A percentile compares a stretch with the other conserved stretches of the same genome.
Conservation (phyloP, 2,329 filamentous ascomycete genomes). For the Penicillium occitanis region DNA sequence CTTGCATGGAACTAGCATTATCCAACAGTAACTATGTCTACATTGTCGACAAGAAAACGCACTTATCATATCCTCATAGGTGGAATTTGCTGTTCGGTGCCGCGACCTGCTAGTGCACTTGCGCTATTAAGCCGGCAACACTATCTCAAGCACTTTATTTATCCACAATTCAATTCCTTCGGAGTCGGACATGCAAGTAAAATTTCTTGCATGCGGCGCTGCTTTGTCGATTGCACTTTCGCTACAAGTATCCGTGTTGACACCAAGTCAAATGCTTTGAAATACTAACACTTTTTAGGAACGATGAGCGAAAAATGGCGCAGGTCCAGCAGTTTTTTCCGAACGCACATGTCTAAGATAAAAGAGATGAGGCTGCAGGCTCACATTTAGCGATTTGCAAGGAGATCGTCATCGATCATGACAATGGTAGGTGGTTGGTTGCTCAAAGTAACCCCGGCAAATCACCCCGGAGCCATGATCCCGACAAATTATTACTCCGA, state of each 20-base stretch:
- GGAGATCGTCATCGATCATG: neutral
- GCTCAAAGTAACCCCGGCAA: neutral
- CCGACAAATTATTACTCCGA: slow-evolving; percentile 2
- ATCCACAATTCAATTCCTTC: neutral
- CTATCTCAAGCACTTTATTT: neutral
- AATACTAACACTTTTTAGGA: neutral
- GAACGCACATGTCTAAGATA: neutral
- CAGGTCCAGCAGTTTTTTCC: neutral
- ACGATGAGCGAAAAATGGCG: neutral
- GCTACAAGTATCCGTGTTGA: neutral
- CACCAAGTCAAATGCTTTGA: neutral
- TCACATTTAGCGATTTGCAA: neutral
- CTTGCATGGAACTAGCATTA: neutral
- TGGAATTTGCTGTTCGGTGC: neutral
- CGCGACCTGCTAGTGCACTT: neutral
- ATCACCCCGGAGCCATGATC: neutral
- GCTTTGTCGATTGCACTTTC: neutral
- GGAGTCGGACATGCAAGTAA: neutral
- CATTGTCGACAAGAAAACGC: neutral
- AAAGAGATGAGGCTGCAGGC: neutral
- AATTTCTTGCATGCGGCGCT: neutral
- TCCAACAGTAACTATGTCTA: neutral
- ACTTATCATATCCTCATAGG: neutral
- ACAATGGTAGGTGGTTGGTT: neutral
- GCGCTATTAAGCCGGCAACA: neutral